Percentiles rank a stretch among this genome's conserved stretches.
These are phyloP conservation scores for Penicillium parvum DNA, from an alignment of 495 filamentous ascomycete genomes.

Conservation along the genomic window DNA sequence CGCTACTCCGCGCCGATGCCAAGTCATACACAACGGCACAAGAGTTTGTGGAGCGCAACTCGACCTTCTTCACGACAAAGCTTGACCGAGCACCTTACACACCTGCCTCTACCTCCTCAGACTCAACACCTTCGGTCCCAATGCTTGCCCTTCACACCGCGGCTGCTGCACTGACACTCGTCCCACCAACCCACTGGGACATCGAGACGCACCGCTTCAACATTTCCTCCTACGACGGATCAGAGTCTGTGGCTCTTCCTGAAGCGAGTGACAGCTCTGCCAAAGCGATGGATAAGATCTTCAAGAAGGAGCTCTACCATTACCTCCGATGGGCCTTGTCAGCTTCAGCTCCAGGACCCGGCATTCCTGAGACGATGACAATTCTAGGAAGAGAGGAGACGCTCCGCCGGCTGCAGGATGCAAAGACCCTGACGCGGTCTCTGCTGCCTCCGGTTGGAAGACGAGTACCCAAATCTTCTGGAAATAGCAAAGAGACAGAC, in stretches of 20 bases:
- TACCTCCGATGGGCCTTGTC: conserved; percentile 66
- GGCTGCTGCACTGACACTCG: conserved; percentile 34
- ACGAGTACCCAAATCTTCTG: conserved; percentile 17
- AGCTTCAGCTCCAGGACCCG: conserved; percentile 55
- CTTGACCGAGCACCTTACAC: conserved; percentile 33
- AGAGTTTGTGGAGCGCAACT: conserved; percentile 54
- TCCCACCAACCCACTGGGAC: conserved; percentile 36
- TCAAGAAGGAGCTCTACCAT: conserved; percentile 46
- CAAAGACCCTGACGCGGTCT: conserved; percentile 30
- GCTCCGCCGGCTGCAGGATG: conserved; percentile 50
- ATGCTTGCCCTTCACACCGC: conserved; percentile 38
- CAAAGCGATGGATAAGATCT: conserved; percentile 26
- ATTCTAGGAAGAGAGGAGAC: conserved; percentile 61
- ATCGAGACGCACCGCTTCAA: conserved; percentile 34
- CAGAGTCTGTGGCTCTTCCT: conserved; percentile 12
- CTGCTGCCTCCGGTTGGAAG: conserved; percentile 13
- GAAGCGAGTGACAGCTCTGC: conserved; percentile 1
- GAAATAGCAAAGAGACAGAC: conserved; percentile 13
- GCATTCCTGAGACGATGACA: conserved; percentile 53
- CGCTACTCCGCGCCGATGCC: conserved; percentile 56
- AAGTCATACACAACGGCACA: conserved; percentile 56
- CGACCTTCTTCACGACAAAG: conserved; percentile 58
- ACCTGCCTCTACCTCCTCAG: conserved; percentile 7
- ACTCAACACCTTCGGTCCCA: conserved; percentile 19
- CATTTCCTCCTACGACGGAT: conserved; percentile 38